Base-by-base conservation (phyloP, 202 grass and related monocot species). In the Bolboschoenoplectus hybrid region DNA sequence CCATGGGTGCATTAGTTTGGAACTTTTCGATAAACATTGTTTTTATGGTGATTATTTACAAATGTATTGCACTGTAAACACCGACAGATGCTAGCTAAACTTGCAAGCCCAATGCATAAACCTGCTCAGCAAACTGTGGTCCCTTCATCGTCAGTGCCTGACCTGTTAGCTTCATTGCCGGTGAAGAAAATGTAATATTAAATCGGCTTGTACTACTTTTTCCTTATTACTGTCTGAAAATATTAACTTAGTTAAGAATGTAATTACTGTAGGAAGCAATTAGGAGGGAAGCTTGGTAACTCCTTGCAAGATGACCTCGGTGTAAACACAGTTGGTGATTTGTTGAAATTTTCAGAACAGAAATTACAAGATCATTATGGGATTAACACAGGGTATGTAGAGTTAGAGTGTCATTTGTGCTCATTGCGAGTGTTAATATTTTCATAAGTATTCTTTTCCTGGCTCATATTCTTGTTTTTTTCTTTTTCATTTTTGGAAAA, bases 101-200 rank as follows among this genome's bases (percentile, higher is more conserved):
- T 95, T 91, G 90, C 92, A 26, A 98, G 96, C 36, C 89, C 90
- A 62, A 95, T 95, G 91, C 86, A 98, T 88, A 98, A 98, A 74
- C 96, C 96, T 88, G 96, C 96, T 89, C 96, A 98, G 84, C 96
- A 98, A 88, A 95, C 96, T 51, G 89, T 98, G 81, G 93, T 94
- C 36, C 93, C 93, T 71, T 89, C 91, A 32, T 92, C 91, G 46
- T 95, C 93, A 51, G 89, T 98, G 86, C 87, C 89, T 74, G 86
- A 89, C 72, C 86, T 98, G 60, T 87, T 98, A 86, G 86, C 91
- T 88, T 92, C 90, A 53, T 83, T 98, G 55, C 96, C 91, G 0
- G 88, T 98, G 43, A 98, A 95, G 78, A 98, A 98, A 77, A 98
- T 98, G 93, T 98, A 98, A 90, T 86, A 82, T 64, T 26, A 26